phyloP scores from a whole-genome alignment of 2,329 filamentous ascomycete genomes.

The Rhinocladiella similis region DNA sequence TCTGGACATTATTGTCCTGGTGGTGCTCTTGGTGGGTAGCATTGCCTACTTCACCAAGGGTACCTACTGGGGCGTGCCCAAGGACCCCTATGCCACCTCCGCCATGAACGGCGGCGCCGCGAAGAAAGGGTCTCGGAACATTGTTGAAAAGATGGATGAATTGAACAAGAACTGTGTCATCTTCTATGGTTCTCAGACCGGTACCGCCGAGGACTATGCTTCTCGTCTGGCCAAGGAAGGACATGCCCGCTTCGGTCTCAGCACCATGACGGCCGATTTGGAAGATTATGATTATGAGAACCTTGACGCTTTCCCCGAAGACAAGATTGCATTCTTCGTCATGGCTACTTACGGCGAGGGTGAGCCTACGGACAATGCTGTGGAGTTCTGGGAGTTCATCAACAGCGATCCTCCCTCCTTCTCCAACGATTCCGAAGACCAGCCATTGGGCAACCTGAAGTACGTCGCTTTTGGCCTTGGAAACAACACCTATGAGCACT shows the following conservation, averaged over 20 bases:
- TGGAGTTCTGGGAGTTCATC: slow-evolving; percentile 98
- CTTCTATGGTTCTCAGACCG: slow-evolving; percentile 98
- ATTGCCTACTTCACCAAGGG: slow-evolving; percentile 97
- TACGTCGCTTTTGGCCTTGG: slow-evolving; percentile 95
- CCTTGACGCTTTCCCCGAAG: slow-evolving; percentile 80
- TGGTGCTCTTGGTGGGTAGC: slow-evolving; percentile 79
- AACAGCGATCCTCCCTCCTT: slow-evolving; percentile 79
- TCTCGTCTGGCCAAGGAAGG: slow-evolving; percentile 96
- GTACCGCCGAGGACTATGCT: slow-evolving; percentile 97
- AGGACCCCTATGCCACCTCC: slow-evolving; percentile 82
- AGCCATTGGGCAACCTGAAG: slow-evolving; percentile 78
- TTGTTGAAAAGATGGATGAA: slow-evolving; percentile 95
- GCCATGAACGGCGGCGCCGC: slow-evolving; percentile 68
- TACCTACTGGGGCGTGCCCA: slow-evolving; percentile 83
- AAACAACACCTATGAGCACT: slow-evolving; percentile 99
- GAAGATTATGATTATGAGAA: slow-evolving; percentile 98
- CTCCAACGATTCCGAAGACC: slow-evolving; percentile 60
- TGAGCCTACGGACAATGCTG: slow-evolving; percentile 96
- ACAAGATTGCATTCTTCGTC: slow-evolving; percentile 93
- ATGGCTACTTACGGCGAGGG: slow-evolving; percentile 97
- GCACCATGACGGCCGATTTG: slow-evolving; percentile 96
- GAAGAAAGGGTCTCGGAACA: slow-evolving; percentile 82
- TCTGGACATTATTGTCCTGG: slow-evolving; percentile 89
- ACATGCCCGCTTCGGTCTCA: slow-evolving; percentile 90
- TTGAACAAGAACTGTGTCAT: slow-evolving; percentile 95